phyloP scores from a whole-genome alignment of 2,329 filamentous ascomycete species.

The Neofusicoccum umdonicola region DNA sequence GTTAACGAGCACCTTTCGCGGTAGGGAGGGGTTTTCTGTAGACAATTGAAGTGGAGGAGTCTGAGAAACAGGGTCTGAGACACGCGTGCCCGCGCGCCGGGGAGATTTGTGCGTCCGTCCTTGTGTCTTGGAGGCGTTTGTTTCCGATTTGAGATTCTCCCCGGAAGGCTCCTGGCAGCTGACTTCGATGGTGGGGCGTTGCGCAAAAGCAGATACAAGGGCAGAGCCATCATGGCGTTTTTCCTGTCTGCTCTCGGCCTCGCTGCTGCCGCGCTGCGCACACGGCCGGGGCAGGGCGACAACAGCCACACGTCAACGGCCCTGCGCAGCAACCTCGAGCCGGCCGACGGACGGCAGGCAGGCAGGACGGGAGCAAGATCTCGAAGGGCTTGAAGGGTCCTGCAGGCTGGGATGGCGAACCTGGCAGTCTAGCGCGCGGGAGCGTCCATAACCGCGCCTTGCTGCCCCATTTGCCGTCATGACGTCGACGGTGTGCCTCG shows the following conservation, averaged over 20 bases:
- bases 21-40: background rate
- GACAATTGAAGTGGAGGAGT: background rate
- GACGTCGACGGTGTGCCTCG: background rate
- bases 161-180: background rate
- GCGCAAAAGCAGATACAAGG: background rate
- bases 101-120: background rate
- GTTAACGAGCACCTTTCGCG: background rate
- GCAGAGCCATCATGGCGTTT: background rate
- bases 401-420: background rate
- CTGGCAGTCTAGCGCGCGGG: slow-evolving; percentile 7
- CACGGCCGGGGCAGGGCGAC: background rate
- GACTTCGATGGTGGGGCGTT: background rate
- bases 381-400: background rate
- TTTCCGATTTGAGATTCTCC: slow-evolving; percentile 1
- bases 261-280: background rate
- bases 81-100: background rate
- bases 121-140: background rate
- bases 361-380: background rate
- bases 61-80: slow-evolving; percentile 8
- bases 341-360: too few relatives aligned
- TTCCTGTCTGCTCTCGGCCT: background rate
- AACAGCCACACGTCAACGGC: background rate
- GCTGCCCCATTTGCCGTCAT: background rate
- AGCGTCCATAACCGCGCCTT: background rate
- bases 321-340: too few relatives aligned